Evolutionary conservation across 2,329 filamentous ascomycete genomes (phyloP), one percentile per base, ranked within the genome.

Genomic region (Hymenoscyphus scutula): DNA sequence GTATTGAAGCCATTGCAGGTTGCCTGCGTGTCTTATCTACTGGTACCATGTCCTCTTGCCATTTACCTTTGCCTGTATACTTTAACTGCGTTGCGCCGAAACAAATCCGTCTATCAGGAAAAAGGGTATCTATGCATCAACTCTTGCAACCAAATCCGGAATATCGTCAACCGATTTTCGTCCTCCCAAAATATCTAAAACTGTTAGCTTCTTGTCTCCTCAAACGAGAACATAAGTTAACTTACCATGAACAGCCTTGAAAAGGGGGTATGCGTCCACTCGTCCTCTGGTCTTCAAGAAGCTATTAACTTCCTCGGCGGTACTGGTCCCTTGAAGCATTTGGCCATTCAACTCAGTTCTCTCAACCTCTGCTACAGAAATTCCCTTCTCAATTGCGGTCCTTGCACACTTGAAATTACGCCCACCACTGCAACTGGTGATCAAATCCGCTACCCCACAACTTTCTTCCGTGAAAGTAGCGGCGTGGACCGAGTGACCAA

Each of bases 391-490:
- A 34, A 97, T 86, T 29, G 91, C 88, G 81, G 93, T 87, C 82
- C 90, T 96, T 57, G 95, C 94, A 76, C 94, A 98, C 62, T 91
- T 88, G 81, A 95, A 96, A 79, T 99, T 99, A 65, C 95, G 86
- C 13, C 95, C 95, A 65, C 92, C 92, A 59, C 88, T 91, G 78
- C 92, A 98, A 61, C 89, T 95, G 1, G 95, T 98, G 74, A 99
- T 96, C 68, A 99, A 80, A 77, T 99, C 95, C 30, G 95, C 95
- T 45, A 98, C 92, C 69, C 95, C 95, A 27, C 92, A 93, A 70
- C 91, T 96, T 75, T 97, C 92, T 74, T 97, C 92, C n/a, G 94
- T 98, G 75, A 99, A 98, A 0, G 95, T 99, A 62, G 84, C 86
- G 10, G 89, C 85, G 67, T 89, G 84, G 29, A 95, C 89, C 0